Conservation (phyloP, 2,329 filamentous ascomycete genomes). For the Monilinia vaccinii-corymbosi region DNA sequence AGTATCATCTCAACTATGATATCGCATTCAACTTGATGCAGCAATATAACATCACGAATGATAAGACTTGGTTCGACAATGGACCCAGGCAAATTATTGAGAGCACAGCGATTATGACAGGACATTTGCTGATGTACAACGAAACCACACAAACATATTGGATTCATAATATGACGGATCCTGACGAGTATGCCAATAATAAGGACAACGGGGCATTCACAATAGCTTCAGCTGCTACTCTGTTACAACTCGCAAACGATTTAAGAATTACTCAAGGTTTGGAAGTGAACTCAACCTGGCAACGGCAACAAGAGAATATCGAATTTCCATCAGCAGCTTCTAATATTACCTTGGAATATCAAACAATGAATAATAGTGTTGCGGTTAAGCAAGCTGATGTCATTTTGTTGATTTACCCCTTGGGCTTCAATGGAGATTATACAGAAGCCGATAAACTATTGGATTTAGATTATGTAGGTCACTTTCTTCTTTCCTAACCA, state of each 20-base stretch:
- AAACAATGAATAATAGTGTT: constrained; percentile 56
- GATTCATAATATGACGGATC: constrained; percentile 60
- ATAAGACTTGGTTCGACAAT: constrained; percentile 29
- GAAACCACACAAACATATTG: constrained; percentile 40
- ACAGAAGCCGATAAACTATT: constrained; percentile 37
- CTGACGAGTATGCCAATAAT: constrained; percentile 34
- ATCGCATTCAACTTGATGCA: constrained; percentile 44
- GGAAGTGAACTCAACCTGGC: constrained; percentile 47
- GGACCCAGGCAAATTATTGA: constrained; percentile 54
- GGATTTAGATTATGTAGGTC: constrained; percentile 52
- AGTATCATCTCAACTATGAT: constrained; percentile 64
- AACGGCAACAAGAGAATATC: constrained; percentile 46
- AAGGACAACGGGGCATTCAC: constrained; percentile 59
- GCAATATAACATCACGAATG: constrained; percentile 28
- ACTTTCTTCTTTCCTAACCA: neutral
- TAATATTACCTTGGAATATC: constrained; percentile 55
- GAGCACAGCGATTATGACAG: constrained; percentile 52
- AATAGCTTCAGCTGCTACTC: constrained; percentile 33
- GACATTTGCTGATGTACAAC: constrained; percentile 51
- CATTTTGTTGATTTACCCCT: constrained; percentile 55
- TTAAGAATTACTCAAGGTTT: constrained; percentile 18
- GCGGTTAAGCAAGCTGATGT: constrained; percentile 64
- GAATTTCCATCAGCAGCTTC: constrained; percentile 44
- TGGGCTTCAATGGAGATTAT: constrained; percentile 49
- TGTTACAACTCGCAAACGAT: constrained; percentile 39